Percentiles rank a stretch among this genome's conserved stretches.
Conservation (phyloP, 768 basidiomycete genomes). For the Phaeotremella skinneri region DNA sequence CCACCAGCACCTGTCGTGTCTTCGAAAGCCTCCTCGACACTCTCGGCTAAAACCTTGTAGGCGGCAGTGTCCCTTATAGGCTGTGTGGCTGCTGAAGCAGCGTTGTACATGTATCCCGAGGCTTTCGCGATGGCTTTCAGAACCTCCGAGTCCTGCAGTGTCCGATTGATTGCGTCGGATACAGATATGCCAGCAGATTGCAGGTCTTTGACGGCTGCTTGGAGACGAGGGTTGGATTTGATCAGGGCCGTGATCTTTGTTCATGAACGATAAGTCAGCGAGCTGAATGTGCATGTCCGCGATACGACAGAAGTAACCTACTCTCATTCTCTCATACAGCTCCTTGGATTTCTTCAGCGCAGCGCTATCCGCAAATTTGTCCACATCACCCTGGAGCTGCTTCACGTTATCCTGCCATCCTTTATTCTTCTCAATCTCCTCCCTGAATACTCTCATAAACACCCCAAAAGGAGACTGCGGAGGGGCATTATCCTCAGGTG, state of each 20-base stretch:
- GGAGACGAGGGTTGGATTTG: slow-evolving; percentile 87
- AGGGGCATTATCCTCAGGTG: slow-evolving; percentile 27
- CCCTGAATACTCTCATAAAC: slow-evolving; percentile 88
- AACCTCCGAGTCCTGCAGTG: slow-evolving; percentile 89
- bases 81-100: slow-evolving; percentile 84
- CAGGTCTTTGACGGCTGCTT: slow-evolving; percentile 90
- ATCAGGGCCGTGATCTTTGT: slow-evolving; percentile 82
- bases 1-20: slow-evolving; percentile 66
- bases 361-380: slow-evolving; percentile 94
- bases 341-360: slow-evolving; percentile 88
- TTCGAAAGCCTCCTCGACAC: slow-evolving; percentile 85
- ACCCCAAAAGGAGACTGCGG: slow-evolving; percentile 85
- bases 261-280: neutral
- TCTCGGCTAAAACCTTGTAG: slow-evolving; percentile 86
- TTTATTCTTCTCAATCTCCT: slow-evolving; percentile 88
- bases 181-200: slow-evolving; percentile 65
- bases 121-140: slow-evolving; percentile 85
- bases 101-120: slow-evolving; percentile 77
- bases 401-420: slow-evolving; percentile 96
- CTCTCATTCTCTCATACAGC: slow-evolving; percentile 90
- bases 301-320: slow-evolving; percentile 53
- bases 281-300: neutral
- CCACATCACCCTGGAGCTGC: slow-evolving; percentile 94
- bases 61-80: slow-evolving; percentile 95
- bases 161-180: slow-evolving; percentile 88